Base-by-base conservation (phyloP, 1,139 yeast genomes). In the Yamadazyma mexicana region DNA sequence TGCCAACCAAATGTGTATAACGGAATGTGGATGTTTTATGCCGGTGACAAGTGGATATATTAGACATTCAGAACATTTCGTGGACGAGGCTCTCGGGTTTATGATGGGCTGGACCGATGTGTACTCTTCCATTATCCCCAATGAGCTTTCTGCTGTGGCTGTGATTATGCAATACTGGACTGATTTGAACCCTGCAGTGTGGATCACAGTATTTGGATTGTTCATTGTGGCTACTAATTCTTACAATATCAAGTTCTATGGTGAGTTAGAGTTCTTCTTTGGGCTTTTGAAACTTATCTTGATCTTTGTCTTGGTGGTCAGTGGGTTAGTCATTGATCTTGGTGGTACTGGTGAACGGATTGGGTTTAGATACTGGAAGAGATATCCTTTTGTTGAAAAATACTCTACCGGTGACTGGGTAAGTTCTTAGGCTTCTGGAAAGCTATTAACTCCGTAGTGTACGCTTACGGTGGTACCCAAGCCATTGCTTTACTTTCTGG, bases 401-500 rank as follows among this genome's bases (percentile, higher is more conserved):
- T 61, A 66, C 37, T 67, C 77, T 8, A 65, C 73, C 0, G 94
- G 92, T 0, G 48, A 61, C 51, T 73, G 5, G 95, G 95, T 12
- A 66, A 80, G 46, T 85, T 86, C 53, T 42, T 65, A 55, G 75
- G 77, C 68, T 43, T 87, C 78, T 62, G 84, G 49, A 87, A 87
- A 56, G 96, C 96, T 48, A 79, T 87, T 24, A 78, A 87, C 52
- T 69, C 87, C 9, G 86, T 85, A 23, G 95, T 96, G 6, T 88
- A 87, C 62, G 80, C 95, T 3, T 84, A 85, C 54, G 89, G 68
- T 35, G 69, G 69, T 31, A 64, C 73, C 17, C 77, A 72, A 50
- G 60, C 70, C 50, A 83, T 83, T 43, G 91, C 92, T 39, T 67
- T 87, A 47, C 87, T 95, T n/a, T 87, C 95, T 22, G 89, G 94